Evolutionary conservation across 2,329 filamentous ascomycete species (phyloP), one percentile per base, ranked within the genome.

Genomic region (Colletotrichum sp.): DNA sequence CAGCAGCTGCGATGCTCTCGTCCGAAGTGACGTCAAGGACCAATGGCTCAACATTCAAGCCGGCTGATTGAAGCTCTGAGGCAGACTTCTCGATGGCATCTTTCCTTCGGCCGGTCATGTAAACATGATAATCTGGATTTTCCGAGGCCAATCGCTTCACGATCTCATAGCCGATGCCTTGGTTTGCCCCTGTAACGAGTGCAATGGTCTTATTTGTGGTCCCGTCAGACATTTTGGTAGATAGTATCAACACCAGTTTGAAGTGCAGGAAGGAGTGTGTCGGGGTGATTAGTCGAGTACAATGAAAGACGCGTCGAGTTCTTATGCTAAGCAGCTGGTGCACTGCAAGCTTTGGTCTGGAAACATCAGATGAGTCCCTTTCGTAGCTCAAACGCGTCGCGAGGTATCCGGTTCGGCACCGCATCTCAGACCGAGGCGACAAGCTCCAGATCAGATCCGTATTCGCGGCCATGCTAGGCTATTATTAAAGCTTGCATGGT

Each of bases 11-110:
- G 13, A 84, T 81, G 15, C 81, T 82, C 36, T 87, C 81, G 69
- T 91, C 87, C 4, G 88, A 87, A 0, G 87, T 89, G 0, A 92
- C 90, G 78, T 93, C 90, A 16, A 92, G 86, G 16, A 88, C 85
- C 4, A 88, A 77, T 3, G 88, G 79, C 9, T 75, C 74, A 0
- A 76, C 74, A 26, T 75, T 16, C 18, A 75, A 55, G 9, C 74
- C 74, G 4, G 66, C 36, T 0, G 10, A 8, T 12, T 67, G 74
- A 7, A 76, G 74, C 6, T 67, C 66, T 18, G 60, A 26, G 10
- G 71, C 60, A 6, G 74, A 61, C 10, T 76, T 58, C 15, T 76
- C 60, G 4, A 76, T 36, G n/a, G 74, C 74, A 5, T 76, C 71
- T 16, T 67, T 57, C 4, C 71, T 36, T 8, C 74, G 38, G n/a